Evolutionary conservation across 148 eudicot species (phyloP), one percentile per base, ranked within the genome.

Genomic region (Rhododendron mucronatum): DNA sequence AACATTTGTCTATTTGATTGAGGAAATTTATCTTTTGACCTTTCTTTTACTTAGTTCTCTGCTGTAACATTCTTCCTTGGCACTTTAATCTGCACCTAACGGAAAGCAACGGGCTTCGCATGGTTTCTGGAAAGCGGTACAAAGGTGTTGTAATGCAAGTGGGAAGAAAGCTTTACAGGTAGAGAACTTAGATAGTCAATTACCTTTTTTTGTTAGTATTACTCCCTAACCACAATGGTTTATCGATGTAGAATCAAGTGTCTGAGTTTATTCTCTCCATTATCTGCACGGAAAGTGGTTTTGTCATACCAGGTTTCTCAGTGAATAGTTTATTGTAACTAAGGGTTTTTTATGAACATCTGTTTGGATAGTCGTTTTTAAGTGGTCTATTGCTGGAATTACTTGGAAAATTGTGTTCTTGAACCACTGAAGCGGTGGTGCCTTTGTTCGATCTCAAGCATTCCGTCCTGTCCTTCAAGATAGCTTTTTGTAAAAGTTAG

Each of bases 91-190:
- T 87, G 59, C 87, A 86, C 47, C 83, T 69, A n/a, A 84, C 67
- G 55, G 86, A 84, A 74, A 87, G 85, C 80, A 87, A 77, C 65
- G 69, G 75, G 80, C 69, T 23, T 73, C 73, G 59, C 75, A 79
- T 73, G 85, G 89, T 84, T 61, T 82, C 83, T 47, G 85, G 81
- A 75, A 14, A 75, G 28, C 80, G 90, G 30, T 87, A 90, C 67
- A 80, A 14, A 77, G 84, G 91, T 67, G 85, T 88, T 76, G 88
- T 89, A 59, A 80, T 84, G 45, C 85, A 67, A 76, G 87, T 86
- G 73, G 90, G 90, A 71, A 91, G 98, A 88, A 90, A 89, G 89
- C 93, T 94, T 90, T 94, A 86, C 91, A 93, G 93, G 94, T 91
- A 88, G 65, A 85, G 15, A 44, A 63, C 45, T 47, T 50, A 57